Percentiles rank a stretch among this genome's conserved stretches.
These are phyloP conservation scores for Populus nigra DNA, from an alignment of 345 rosid species.

Conservation along the genomic window DNA sequence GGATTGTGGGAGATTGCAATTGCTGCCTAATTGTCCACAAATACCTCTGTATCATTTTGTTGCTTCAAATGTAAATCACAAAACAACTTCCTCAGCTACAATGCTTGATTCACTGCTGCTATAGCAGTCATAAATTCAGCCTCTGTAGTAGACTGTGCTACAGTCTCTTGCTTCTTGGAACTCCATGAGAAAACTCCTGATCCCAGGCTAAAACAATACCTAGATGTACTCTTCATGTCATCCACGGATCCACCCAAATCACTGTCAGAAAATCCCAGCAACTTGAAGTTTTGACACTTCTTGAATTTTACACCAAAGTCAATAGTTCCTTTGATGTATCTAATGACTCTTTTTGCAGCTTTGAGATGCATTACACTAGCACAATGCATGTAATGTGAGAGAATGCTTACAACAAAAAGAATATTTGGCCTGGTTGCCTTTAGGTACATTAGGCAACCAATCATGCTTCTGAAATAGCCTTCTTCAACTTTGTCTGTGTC, in stretches of 20 bases:
- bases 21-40: too few species aligned
- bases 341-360: background rate
- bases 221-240: background rate
- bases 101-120: background rate
- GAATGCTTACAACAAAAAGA: background rate
- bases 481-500: background rate
- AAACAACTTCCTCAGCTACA: background rate
- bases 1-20: too few species aligned
- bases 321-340: background rate
- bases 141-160: background rate
- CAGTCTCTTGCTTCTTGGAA: background rate
- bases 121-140: background rate
- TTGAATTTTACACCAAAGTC: background rate
- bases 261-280: background rate
- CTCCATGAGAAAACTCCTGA: background rate
- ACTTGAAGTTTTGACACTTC: background rate
- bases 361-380: background rate
- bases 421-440: background rate
- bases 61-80: too few species aligned
- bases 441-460: background rate
- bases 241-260: background rate
- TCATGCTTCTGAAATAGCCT: background rate
- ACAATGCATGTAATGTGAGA: background rate
- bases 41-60: too few species aligned
- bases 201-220: background rate